Percentiles rank a stretch among this genome's conserved stretches.
phyloP scores from a whole-genome alignment of 768 basidiomycete genomes.

The Calocybe cyanea region DNA sequence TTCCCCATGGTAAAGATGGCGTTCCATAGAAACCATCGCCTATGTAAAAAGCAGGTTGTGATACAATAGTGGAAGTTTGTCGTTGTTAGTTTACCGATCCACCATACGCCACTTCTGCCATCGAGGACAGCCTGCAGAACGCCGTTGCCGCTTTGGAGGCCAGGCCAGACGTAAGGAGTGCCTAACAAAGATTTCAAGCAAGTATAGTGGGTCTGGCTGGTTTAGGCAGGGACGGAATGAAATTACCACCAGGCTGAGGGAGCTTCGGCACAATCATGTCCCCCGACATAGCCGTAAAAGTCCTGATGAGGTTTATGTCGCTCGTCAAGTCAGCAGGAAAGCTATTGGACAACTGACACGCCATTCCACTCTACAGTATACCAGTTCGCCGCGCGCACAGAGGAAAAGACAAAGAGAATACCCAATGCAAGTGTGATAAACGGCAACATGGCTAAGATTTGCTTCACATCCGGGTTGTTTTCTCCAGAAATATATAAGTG shows the following conservation, averaged over 20 bases:
- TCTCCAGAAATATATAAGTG: neutral
- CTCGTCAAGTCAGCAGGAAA: no score
- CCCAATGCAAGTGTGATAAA: neutral
- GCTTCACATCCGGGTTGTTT: neutral
- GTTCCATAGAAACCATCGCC: conserved; percentile 26
- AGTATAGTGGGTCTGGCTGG: no score
- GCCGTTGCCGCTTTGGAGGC: conserved; percentile 23
- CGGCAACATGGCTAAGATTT: conserved; percentile 2
- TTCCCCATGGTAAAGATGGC: conserved; percentile 24
- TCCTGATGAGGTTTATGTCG: conserved; percentile 4
- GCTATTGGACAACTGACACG: conserved; percentile 7
- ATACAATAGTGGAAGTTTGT: neutral
- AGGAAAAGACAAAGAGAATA: conserved; percentile 9
- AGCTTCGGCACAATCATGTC: conserved; percentile 23
- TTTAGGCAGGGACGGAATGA: neutral
- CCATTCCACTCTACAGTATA: conserved; percentile 26
- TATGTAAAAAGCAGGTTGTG: neutral
- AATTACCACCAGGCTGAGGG: conserved; percentile 19
- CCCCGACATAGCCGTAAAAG: conserved; percentile 23
- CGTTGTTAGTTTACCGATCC: conserved; percentile 18
- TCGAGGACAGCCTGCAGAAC: conserved; percentile 25
- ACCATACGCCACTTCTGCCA: conserved; percentile 24
- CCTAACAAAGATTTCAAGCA: conserved; percentile 5
- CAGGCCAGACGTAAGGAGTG: conserved; percentile 25
- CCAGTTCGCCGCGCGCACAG: conserved; percentile 20